A percentile compares a stretch with the other conserved stretches of the same genome.
These are phyloP conservation scores for Boletellus deceptivus DNA, from an alignment of 1,284 basidiomycete genomes.

Conservation along the genomic window DNA sequence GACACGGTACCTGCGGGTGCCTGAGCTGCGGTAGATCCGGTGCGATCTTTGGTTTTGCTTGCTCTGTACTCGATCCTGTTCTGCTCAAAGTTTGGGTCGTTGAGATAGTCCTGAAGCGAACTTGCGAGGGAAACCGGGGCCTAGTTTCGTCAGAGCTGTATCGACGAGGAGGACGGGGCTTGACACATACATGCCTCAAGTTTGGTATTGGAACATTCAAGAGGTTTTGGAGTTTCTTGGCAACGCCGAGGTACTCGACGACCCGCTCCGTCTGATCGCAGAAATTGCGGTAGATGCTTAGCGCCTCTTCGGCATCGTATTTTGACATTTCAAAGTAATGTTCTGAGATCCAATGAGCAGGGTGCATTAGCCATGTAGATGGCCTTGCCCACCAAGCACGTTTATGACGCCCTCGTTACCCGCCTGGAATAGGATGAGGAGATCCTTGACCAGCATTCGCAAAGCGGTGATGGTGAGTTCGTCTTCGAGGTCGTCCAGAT, in stretches of 20 bases:
- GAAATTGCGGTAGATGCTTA: slow-evolving; percentile 91
- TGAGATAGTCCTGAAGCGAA: slow-evolving; percentile 93
- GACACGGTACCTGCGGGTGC: slow-evolving; percentile 19
- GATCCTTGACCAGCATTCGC: slow-evolving; percentile 95
- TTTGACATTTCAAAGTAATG: slow-evolving; percentile 99
- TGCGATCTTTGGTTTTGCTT: slow-evolving; percentile 58
- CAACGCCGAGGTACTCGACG: slow-evolving; percentile 91
- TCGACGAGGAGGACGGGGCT: not conserved
- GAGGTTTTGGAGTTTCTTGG: slow-evolving; percentile 89
- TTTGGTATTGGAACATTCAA: slow-evolving; percentile 94
- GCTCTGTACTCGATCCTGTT: slow-evolving; percentile 91
- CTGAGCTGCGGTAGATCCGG: slow-evolving; percentile 24
- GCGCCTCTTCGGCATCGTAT: slow-evolving; percentile 82
- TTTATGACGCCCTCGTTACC: slow-evolving; percentile 99
- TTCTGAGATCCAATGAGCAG: slow-evolving; percentile 50
- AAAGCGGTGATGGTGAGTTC: slow-evolving; percentile 88
- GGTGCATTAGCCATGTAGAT: not conserved
- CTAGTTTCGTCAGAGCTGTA: slow-evolving; percentile 38
- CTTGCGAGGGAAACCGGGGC: slow-evolving; percentile 92
- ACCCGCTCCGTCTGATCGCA: slow-evolving; percentile 93
- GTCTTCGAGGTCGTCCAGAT: slow-evolving; percentile 90
- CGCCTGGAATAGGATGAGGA: slow-evolving; percentile 93
- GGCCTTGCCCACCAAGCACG: slow-evolving; percentile 66
- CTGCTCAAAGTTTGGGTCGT: slow-evolving; percentile 94
- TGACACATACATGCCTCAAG: slow-evolving; percentile 76